These are phyloP conservation scores for Posidonia australis DNA, from an alignment of 106 monocot species.

Conservation along the genomic window DNA sequence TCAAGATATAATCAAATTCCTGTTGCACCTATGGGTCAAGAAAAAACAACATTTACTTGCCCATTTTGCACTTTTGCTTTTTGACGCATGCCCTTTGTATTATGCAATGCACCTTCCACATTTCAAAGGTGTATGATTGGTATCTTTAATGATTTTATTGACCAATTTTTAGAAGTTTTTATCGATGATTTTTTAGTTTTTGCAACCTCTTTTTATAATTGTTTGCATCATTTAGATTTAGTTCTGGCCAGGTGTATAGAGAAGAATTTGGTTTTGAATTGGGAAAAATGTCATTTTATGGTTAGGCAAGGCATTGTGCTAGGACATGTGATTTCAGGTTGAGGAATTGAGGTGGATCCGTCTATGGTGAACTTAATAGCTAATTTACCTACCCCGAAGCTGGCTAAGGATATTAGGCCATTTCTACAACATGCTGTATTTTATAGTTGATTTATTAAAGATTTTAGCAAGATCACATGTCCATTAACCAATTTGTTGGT, in stretches of 20 bases:
- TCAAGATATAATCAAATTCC: constrained; percentile 9
- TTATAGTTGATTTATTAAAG: neutral
- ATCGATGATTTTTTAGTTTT: constrained; percentile 13
- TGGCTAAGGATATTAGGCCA: neutral
- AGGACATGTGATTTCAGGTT: neutral
- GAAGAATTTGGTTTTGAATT: neutral
- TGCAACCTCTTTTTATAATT: constrained; percentile 1
- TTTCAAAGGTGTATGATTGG: constrained; percentile 5
- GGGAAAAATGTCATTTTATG: neutral
- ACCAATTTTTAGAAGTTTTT: constrained; percentile 2
- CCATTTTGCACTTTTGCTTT: neutral
- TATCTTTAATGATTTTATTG: constrained; percentile 10
- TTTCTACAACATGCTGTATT: neutral
- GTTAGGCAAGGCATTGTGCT: neutral
- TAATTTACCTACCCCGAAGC: neutral
- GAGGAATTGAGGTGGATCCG: neutral
- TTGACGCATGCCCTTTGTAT: neutral
- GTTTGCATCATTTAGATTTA: neutral
- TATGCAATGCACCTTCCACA: neutral
- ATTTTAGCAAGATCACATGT: neutral
- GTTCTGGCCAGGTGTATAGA: neutral
- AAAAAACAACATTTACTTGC: constrained; percentile 4
- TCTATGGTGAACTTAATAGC: neutral
- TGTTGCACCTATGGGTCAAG: neutral
- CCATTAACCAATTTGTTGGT: neutral